A percentile compares a stretch with the other conserved stretches of the same genome.
phyloP scores from a whole-genome alignment of 306 rosid species.

The Pyrus pyrifolia region DNA sequence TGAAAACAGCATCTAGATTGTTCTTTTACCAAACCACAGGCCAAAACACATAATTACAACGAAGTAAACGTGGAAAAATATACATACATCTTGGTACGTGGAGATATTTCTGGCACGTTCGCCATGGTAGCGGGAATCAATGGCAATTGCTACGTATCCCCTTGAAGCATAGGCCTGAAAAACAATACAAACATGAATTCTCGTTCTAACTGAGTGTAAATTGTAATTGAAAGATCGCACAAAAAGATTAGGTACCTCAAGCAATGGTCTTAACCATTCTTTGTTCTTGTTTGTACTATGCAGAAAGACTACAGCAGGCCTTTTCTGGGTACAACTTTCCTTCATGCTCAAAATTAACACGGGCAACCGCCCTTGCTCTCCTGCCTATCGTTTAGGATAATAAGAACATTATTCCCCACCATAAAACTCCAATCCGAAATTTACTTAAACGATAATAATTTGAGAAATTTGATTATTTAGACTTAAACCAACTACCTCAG shows the following conservation, averaged over 20 bases:
- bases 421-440: background rate
- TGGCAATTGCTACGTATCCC: slow-evolving; percentile 65
- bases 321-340: slow-evolving; percentile 37
- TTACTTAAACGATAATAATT: background rate
- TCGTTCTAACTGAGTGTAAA: background rate
- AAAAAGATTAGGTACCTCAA: slow-evolving; percentile 43
- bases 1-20: background rate
- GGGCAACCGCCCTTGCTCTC: slow-evolving; percentile 90
- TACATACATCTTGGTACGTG: slow-evolving; percentile 57
- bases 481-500: slow-evolving; percentile 45
- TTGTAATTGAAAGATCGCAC: background rate
- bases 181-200: background rate
- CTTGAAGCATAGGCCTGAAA: slow-evolving; percentile 86
- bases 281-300: slow-evolving; percentile 63
- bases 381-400: slow-evolving; percentile 41
- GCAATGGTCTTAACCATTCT: slow-evolving; percentile 71
- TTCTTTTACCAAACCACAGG: background rate
- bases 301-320: slow-evolving; percentile 71
- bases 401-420: background rate
- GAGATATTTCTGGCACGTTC: slow-evolving; percentile 68
- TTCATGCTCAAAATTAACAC: slow-evolving; percentile 66
- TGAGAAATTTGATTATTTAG: no score
- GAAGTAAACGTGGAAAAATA: slow-evolving; percentile 4
- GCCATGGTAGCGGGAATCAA: slow-evolving; percentile 95
- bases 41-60: background rate